Base-by-base conservation (phyloP, 345 rosid species). In the Chamaenerion angustifolium region DNA sequence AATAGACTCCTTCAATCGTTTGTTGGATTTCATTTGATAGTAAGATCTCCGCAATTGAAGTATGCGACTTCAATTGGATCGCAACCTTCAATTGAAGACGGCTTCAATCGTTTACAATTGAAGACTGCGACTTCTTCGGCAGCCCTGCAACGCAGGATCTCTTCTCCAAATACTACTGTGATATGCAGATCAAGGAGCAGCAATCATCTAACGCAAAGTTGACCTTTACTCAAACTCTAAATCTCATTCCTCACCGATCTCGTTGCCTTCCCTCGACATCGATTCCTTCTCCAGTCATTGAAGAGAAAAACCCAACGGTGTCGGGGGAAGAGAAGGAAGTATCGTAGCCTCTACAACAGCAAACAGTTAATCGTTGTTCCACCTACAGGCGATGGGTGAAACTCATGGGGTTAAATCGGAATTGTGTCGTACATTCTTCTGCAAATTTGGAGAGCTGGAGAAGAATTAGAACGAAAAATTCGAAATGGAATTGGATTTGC, bases 111-210 rank as follows among this genome's bases (percentile, higher is more conserved):
- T n/a, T n/a, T n/a, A n/a, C n/a, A n/a, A n/a, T n/a, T n/a, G n/a
- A n/a, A n/a, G n/a, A 89, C 68, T 89, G 97, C 47, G 97, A 90
- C 0, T 89, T 89, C 64, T 89, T 85, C 49, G 97, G 97, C 2
- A 59, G 74, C 60, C 82, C 90, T 40, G 74, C 97, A 1, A 89
- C 81, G 1, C 85, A 76, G 55, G 74, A 85, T 42, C 75, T 89
- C 11, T 89, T 95, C 50, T 89, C 97, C 2, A 85, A 79, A 64
- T 89, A 95, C 51, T 79, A 71, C 66, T 65, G 82, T 1, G 87
- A 82, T 68, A 68, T 75, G 1, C 83, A 75, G 49, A 81, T 80
- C 48, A 71, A 78, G 56, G 72, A 80, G 55, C 80, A 78, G 11
- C 85, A 68, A 46, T 74, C 89, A n/a, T 70, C 85, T 61, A 65